Percentiles rank a stretch among this genome's conserved stretches.
Conservation (phyloP, 805 yeast genomes). For the Yamadazyma insecticola region DNA sequence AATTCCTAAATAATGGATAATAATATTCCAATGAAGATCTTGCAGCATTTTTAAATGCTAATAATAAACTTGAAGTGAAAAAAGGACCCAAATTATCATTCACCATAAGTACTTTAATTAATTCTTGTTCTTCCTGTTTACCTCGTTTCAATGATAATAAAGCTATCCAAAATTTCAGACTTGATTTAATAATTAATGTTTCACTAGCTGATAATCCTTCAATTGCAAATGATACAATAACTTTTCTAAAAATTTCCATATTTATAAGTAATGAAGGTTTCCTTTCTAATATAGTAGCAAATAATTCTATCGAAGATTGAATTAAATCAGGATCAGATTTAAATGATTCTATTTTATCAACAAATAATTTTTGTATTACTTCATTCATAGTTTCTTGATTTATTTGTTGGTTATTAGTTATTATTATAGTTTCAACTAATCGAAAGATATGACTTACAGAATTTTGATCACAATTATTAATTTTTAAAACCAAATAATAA, state of each 20-base stretch:
- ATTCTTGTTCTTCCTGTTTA: slow-evolving; percentile 35
- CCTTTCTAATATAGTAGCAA: slow-evolving; percentile 44
- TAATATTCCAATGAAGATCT: slow-evolving; percentile 60
- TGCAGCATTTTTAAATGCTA: slow-evolving; percentile 38
- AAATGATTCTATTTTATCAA: slow-evolving; percentile 29
- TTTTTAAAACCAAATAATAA: slow-evolving; percentile 32
- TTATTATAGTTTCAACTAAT: slow-evolving; percentile 41
- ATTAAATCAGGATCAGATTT: slow-evolving; percentile 56
- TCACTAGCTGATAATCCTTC: slow-evolving; percentile 45
- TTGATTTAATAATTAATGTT: slow-evolving; percentile 49
- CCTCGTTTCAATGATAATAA: slow-evolving; percentile 46
- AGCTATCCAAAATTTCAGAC: slow-evolving; percentile 52
- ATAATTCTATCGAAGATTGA: slow-evolving; percentile 48
- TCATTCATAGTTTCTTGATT: slow-evolving; percentile 26
- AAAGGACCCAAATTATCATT: slow-evolving; percentile 16
- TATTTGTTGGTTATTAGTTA: slow-evolving; percentile 29
- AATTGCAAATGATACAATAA: slow-evolving; percentile 26
- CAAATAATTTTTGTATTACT: slow-evolving; percentile 35
- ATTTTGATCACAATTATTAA: slow-evolving; percentile 20
- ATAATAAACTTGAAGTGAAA: slow-evolving; percentile 22
- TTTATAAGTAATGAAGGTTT: slow-evolving; percentile 43
- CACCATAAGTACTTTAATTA: slow-evolving; percentile 14
- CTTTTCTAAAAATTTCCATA: slow-evolving; percentile 17
- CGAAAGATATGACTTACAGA: slow-evolving; percentile 43
- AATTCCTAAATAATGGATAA: slow-evolving; percentile 46